Evolutionary conservation across 768 basidiomycete species (phyloP), one percentile per base, ranked within the genome.

Genomic region (Rhodotorula taiwanensis): DNA sequence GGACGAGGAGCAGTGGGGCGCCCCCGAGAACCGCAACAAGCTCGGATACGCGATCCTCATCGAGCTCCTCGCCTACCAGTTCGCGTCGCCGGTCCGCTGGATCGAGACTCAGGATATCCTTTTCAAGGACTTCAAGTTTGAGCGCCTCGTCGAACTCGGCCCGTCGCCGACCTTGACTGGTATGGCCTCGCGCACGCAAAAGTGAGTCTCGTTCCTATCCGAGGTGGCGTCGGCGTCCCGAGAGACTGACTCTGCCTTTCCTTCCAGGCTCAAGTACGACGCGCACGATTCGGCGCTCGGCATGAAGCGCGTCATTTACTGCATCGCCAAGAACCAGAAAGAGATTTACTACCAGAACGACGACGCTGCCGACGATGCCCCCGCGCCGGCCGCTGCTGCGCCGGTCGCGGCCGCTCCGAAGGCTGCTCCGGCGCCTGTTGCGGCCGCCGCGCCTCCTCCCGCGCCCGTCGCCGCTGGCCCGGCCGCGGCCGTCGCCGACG

Each of bases 1-100:
- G 93, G 90, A 94, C 44, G 81, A 87, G 69, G 94, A 95, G 55
- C 79, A 82, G 61, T 99, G 95, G 95, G 88, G 79, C 30, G 80
- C 82, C 30, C 73, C 80, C 15, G 86, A 84, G 58, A 88, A 92
- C 69, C 87, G 92, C 52, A 91, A 97, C 77, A 86, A 88, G 72
- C 82, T 99, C 51, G 92, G 95, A 0, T 99, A 98, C 75, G 86
- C 86, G 70, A 93, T 97, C 74, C 84, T 99, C 61, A 92, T 98
- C 66, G 95, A 99, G 75, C 83, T 98, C 50, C 81, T 99, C 52
- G 90, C 95, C 20, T 99, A 99, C 74, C 95, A 99, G 75, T 98
- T 94, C 72, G 93, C 94, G 0, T 98, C 94, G 2, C 93, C 95
- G 11, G 94, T 99, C 25, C 87, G 93, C 53, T 99, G 95, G 95